Percentiles rank a stretch among this genome's conserved stretches.
phyloP scores from a whole-genome alignment of 139 green algal genomes.

The Nannochloris sp. region DNA sequence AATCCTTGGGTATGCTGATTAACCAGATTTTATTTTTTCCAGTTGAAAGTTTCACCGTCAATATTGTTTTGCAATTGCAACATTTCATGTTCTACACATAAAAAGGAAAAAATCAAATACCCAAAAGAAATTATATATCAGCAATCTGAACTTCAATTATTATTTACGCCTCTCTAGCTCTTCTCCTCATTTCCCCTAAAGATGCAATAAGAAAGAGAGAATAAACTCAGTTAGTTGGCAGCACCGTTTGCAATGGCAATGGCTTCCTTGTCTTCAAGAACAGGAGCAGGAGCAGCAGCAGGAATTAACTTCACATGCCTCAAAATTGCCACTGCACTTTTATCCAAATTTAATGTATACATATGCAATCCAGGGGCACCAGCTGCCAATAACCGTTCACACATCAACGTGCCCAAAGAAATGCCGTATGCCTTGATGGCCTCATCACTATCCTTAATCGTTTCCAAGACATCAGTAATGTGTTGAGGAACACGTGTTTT shows the following conservation, averaged over 20 bases:
- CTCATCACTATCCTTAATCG: slow-evolving; percentile 93
- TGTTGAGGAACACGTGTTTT: slow-evolving; percentile 84
- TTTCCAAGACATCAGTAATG: slow-evolving; percentile 69
- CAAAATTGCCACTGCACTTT: slow-evolving; percentile 69
- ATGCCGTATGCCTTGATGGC: slow-evolving; percentile 81
- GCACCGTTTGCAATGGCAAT: no score
- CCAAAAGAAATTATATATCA: no score
- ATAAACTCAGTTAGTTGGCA: no score
- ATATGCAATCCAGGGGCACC: slow-evolving; percentile 81
- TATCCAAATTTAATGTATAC: slow-evolving; percentile 95
- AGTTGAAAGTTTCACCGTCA: no score
- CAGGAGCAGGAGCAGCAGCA: no score
- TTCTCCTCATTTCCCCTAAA: not conserved
- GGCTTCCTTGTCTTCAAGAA: no score
- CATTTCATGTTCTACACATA: no score
- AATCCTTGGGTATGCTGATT: slow-evolving; percentile 19
- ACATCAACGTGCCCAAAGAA: slow-evolving; percentile 84
- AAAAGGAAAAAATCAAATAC: no score
- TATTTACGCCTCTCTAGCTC: no score
- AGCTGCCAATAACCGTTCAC: slow-evolving; percentile 68
- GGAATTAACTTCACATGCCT: slow-evolving; percentile 63
- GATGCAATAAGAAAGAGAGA: not conserved
- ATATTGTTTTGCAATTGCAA: no score
- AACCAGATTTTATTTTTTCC: not conserved
- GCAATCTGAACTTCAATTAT: no score